Conservation (phyloP, 768 basidiomycete genomes). For the Boletus fagicola region DNA sequence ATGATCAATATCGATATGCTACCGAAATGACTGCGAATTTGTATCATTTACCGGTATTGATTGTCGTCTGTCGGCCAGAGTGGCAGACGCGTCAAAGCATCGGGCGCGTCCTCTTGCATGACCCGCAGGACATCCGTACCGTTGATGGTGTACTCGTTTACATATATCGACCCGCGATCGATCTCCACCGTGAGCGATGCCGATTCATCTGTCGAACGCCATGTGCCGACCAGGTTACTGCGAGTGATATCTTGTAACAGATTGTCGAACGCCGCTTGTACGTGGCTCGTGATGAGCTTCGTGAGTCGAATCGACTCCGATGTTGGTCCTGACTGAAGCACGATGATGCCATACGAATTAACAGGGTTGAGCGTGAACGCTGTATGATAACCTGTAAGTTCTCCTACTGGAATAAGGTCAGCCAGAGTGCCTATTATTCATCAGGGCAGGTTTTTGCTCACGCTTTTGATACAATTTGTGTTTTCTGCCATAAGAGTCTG, state of each 20-base stretch:
- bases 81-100: conserved; percentile 7
- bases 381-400: conserved; percentile 40
- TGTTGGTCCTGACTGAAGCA: conserved; percentile 40
- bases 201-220: conserved; percentile 31
- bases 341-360: conserved; percentile 41
- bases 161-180: conserved; percentile 28
- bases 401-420: conserved; percentile 34
- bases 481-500: conserved; percentile 31
- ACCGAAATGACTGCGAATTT: background rate
- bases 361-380: conserved; percentile 41
- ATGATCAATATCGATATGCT: background rate
- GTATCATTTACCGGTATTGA: conserved; percentile 36
- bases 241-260: conserved; percentile 29
- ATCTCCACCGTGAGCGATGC: conserved; percentile 32
- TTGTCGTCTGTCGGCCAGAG: conserved; percentile 40
- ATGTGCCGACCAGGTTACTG: conserved; percentile 34
- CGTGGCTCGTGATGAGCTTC: conserved; percentile 31
- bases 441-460: background rate
- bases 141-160: conserved; percentile 34
- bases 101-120: conserved; percentile 24
- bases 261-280: conserved; percentile 38
- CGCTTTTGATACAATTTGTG: conserved; percentile 31
- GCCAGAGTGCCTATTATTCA: background rate
- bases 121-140: conserved; percentile 36
- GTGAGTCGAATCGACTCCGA: conserved; percentile 33